Evolutionary conservation across 441 rosid genomes (phyloP).

Genomic region (Jatropha multifida): DNA sequence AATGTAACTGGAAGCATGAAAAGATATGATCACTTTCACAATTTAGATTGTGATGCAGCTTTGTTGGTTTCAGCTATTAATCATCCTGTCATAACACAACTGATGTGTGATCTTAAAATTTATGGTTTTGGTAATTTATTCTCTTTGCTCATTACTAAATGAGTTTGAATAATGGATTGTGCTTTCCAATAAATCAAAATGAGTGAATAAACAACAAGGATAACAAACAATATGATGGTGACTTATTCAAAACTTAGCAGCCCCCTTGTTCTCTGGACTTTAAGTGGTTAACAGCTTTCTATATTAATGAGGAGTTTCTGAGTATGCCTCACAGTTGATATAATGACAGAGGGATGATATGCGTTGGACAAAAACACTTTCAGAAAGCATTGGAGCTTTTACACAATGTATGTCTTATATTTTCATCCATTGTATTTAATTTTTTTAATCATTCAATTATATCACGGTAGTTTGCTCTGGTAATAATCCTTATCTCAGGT

Average conservation of each 20-base stretch:
- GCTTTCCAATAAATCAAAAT: neutral
- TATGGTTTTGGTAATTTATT: neutral
- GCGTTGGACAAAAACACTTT: constrained; percentile 80
- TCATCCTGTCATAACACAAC: constrained; percentile 4
- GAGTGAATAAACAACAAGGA: neutral
- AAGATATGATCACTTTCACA: neutral
- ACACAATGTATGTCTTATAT: constrained; percentile 54
- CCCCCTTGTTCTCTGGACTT: neutral
- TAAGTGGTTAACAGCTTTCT: constrained; percentile 9
- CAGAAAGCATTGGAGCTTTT: constrained; percentile 93
- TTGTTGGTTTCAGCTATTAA: neutral
- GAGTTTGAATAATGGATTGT: neutral
- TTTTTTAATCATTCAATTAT: constrained; percentile 17
- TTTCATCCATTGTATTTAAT: constrained; percentile 11
- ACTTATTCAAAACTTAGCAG: neutral
- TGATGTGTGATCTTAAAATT: neutral
- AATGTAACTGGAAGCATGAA: neutral
- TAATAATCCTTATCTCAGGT: constrained; percentile 46
- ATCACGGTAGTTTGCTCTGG: constrained; percentile 7
- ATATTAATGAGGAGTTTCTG: constrained; percentile 15
- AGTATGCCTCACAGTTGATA: constrained; percentile 24
- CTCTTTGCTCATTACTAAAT: neutral
- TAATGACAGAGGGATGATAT: constrained; percentile 85
- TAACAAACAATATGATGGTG: neutral
- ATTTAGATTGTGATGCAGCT: neutral